A percentile compares a stretch with the other conserved stretches of the same genome.
phyloP scores from a whole-genome alignment of 2,329 filamentous ascomycete species.

The Microsporum canis region DNA sequence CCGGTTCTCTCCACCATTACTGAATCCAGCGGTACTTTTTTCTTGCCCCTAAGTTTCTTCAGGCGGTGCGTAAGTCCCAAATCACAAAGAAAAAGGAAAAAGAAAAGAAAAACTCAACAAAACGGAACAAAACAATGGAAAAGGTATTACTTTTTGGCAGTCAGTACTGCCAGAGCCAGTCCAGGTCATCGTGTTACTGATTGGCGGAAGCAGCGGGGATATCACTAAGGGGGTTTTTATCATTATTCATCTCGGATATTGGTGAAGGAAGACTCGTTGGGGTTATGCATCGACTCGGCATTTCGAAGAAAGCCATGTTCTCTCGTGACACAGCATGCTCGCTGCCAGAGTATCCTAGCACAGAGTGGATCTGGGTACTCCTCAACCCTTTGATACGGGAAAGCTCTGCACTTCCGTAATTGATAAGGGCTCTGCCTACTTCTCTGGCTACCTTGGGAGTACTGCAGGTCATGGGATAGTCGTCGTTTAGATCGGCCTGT shows the following conservation, averaged over 20 bases:
- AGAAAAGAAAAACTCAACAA: background rate
- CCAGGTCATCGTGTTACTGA: background rate
- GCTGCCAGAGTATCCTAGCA: constrained; percentile 85
- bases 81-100: background rate
- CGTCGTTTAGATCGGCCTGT: constrained; percentile 30
- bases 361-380: constrained; percentile 65
- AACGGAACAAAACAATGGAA: background rate
- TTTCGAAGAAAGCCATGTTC: constrained; percentile 64
- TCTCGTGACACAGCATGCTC: constrained; percentile 86
- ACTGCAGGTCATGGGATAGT: constrained; percentile 22
- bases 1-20: background rate
- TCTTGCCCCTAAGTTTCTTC: background rate
- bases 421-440: constrained; percentile 79
- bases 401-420: constrained; percentile 83
- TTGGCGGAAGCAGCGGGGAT: background rate
- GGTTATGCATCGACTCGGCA: constrained; percentile 12
- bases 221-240: constrained; percentile 1
- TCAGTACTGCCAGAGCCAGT: background rate
- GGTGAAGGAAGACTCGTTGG: background rate
- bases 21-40: constrained; percentile 3
- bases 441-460: constrained; percentile 46
- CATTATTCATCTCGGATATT: background rate
- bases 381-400: constrained; percentile 69
- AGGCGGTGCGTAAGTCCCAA: background rate
- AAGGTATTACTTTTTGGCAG: background rate